Evolutionary conservation across 2,329 filamentous ascomycete species (phyloP), one percentile per base, ranked within the genome.

Genomic region (Fusarium chaquense): DNA sequence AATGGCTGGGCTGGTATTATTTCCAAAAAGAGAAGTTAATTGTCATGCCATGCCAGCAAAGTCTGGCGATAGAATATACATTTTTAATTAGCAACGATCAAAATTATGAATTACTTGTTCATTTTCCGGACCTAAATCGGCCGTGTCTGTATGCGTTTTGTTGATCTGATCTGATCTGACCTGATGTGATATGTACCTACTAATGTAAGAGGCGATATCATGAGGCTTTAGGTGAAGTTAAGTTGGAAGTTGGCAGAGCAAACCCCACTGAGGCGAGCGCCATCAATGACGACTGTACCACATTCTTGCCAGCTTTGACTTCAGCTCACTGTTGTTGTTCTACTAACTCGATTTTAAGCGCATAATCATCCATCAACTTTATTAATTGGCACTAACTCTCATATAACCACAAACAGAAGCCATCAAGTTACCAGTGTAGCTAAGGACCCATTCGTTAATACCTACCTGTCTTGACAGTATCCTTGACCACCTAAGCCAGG

Each of bases 21-120:
- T 45, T 55, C 30, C 58, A 71, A 74, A 72, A 64, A 65, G 62
- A 66, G 60, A 66, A 67, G 60, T 64, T 52, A 69, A 65, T 65
- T 73, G 57, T 58, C 61, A 69, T 62, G 55, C 53, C 56, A 59
- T 61, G 73, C 60, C 58, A 63, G 61, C 54, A 65, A 70, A 66
- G 69, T 41, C 62, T 69, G 67, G 67, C 58, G 28, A 65, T 71
- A 71, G 71, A 74, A 49, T 73, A 73, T 55, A 72, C 46, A 61
- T 47, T 60, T 71, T 73, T 75, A 75, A 75, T 75, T 67, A 60
- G 66, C 65, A 70, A 65, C 41, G 58, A 64, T 71, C 57, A 71
- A 70, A 71, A 45, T 40, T 40, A 69, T 46, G 67, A 63, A 58
- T 38, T 55, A 57, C 16, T 24, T 43, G 10, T 30, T 35, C 38